Evolutionary conservation across 2,329 filamentous ascomycete genomes (phyloP).

Genomic region (Harringtonia lauricola): DNA sequence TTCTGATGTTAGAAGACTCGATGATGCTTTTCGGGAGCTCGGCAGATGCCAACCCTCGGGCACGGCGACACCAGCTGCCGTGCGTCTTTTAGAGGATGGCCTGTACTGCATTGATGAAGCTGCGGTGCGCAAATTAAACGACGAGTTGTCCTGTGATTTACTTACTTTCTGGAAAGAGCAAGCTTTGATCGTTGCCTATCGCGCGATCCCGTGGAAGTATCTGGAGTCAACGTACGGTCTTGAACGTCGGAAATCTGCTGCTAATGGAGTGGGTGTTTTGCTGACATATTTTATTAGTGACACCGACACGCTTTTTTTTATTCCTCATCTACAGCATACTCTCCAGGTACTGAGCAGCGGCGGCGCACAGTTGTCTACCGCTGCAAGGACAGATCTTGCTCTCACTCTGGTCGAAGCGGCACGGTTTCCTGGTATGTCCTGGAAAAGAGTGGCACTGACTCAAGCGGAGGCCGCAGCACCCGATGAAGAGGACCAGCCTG

Average conservation of each 20-base stretch:
- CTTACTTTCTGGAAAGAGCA: slow-evolving; percentile 2
- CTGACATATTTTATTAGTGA: not conserved
- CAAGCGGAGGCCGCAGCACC: not conserved
- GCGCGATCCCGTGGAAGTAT: not conserved
- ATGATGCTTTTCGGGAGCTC: not conserved
- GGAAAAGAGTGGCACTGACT: not conserved
- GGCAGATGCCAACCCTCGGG: not conserved
- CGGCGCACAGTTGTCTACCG: not conserved
- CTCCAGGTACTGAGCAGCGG: not conserved
- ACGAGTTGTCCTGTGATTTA: not conserved
- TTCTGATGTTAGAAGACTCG: not conserved
- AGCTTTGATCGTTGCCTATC: not conserved
- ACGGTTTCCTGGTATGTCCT: not conserved
- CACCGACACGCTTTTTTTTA: not conserved
- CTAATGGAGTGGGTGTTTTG: not conserved
- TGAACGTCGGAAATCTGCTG: not conserved
- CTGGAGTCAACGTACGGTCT: not conserved
- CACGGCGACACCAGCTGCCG: not conserved
- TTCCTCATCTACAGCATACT: not conserved
- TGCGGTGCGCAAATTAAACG: not conserved
- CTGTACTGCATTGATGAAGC: not conserved
- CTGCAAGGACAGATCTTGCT: not conserved
- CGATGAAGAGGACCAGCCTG: not conserved
- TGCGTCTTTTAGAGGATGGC: not conserved
- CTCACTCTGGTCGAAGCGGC: not conserved